Conservation (phyloP, 305 asterid species). For the Rubia tinctorum region DNA sequence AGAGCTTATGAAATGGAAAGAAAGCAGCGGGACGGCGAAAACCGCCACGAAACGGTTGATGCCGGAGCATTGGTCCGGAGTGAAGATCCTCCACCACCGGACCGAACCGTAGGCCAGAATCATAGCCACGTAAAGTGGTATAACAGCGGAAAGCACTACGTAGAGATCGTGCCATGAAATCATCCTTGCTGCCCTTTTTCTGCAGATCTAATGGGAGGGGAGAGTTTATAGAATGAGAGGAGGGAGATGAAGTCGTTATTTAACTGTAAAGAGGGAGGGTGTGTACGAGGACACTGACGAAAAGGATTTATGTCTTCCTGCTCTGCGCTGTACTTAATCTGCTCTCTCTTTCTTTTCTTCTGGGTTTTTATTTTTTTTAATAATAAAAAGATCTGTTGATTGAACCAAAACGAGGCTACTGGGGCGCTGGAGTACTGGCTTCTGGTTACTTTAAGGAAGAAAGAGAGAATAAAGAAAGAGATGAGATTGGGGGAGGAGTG, state of each 20-base stretch:
- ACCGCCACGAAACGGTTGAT: constrained; percentile 92
- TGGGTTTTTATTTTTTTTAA: neutral
- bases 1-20: constrained; percentile 82
- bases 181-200: constrained; percentile 33
- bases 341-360: neutral
- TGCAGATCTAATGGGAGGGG: constrained; percentile 10
- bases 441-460: neutral
- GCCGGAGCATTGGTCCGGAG: constrained; percentile 97
- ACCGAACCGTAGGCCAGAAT: constrained; percentile 92
- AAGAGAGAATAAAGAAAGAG: neutral
- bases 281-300: constrained; percentile 26
- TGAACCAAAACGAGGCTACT: constrained; percentile 3
- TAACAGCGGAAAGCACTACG: constrained; percentile 73
- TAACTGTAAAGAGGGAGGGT: constrained; percentile 24
- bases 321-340: constrained; percentile 14
- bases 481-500: neutral
- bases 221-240: neutral
- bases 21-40: constrained; percentile 89
- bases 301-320: constrained; percentile 33
- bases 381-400: neutral
- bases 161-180: constrained; percentile 81
- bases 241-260: constrained; percentile 29
- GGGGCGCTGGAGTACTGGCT: neutral
- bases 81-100: constrained; percentile 95
- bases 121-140: constrained; percentile 95